Conservation (phyloP, 495 filamentous ascomycete genomes). For the Penicillium verhagenii region DNA sequence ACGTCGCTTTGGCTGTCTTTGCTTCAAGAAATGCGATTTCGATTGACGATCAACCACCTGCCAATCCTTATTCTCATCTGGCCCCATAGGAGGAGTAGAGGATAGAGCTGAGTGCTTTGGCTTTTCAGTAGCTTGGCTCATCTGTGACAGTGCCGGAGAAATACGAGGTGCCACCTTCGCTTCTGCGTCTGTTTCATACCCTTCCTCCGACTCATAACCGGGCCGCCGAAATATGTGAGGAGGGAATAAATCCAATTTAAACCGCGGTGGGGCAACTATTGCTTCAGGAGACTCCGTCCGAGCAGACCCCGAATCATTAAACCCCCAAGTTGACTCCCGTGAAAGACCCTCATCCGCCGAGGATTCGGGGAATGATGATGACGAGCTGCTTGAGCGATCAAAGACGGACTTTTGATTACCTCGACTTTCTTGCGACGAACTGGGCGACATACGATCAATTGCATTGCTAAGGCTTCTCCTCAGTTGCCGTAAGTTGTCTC, state of each 20-base stretch:
- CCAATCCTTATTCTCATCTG: slow-evolving; percentile 36
- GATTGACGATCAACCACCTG: slow-evolving; percentile 33
- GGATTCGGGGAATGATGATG: slow-evolving; percentile 46
- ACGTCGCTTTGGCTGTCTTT: slow-evolving; percentile 14
- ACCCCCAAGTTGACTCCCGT: slow-evolving; percentile 35
- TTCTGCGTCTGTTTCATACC: slow-evolving; percentile 48
- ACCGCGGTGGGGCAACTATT: slow-evolving; percentile 21
- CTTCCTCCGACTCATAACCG: slow-evolving; percentile 33
- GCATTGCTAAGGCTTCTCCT: slow-evolving; percentile 54
- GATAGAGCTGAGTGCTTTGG: slow-evolving; percentile 27
- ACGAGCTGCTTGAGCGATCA: slow-evolving; percentile 67
- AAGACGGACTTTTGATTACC: slow-evolving; percentile 65
- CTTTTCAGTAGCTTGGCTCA: slow-evolving; percentile 33
- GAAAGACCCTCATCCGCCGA: slow-evolving; percentile 34
- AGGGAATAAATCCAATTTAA: slow-evolving; percentile 35
- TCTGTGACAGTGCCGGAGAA: slow-evolving; percentile 37
- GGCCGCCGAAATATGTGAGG: slow-evolving; percentile 39
- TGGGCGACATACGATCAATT: slow-evolving; percentile 56
- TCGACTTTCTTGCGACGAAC: slow-evolving; percentile 46
- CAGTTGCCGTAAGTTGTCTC: slow-evolving; percentile 45
- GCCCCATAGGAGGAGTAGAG: slow-evolving; percentile 22
- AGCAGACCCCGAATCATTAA: slow-evolving; percentile 27
- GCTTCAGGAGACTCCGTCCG: slow-evolving; percentile 38
- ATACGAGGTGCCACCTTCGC: slow-evolving; percentile 14
- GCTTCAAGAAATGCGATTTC: slow-evolving; percentile 16